phyloP scores from a whole-genome alignment of 352 stramenopile species.

The Phytophthora fragariaefolia region DNA sequence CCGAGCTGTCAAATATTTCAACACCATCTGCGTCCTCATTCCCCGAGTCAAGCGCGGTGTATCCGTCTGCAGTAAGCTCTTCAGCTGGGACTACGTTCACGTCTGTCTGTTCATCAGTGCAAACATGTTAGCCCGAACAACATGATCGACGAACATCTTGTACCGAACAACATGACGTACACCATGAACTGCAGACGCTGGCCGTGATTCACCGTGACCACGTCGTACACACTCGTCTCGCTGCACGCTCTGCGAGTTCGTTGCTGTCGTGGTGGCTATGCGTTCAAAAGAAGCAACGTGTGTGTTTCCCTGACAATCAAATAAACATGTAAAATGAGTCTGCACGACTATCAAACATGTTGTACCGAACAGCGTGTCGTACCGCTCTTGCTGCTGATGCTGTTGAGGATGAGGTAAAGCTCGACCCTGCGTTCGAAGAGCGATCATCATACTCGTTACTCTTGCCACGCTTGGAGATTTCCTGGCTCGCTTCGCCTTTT shows the following conservation, averaged over 20 bases:
- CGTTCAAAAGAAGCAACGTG: neutral
- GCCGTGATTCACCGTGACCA: neutral
- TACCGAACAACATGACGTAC: neutral
- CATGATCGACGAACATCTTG: neutral
- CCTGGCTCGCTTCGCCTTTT: neutral
- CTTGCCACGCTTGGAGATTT: neutral
- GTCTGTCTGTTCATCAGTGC: neutral
- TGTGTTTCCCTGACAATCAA: neutral
- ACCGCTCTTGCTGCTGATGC: neutral
- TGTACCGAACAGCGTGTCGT: neutral
- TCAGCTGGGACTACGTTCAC: neutral
- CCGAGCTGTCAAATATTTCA: neutral
- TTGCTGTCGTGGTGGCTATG: neutral
- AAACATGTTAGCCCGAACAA: neutral
- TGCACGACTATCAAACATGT: neutral
- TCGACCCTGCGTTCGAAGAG: neutral
- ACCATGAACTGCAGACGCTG: neutral
- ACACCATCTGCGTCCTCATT: neutral
- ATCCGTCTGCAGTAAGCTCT: neutral
- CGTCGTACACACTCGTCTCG: neutral
- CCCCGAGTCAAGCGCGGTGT: neutral
- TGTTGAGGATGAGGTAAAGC: neutral
- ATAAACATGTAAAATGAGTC: neutral
- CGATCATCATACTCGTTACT: neutral
- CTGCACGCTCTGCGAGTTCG: neutral